A percentile compares a stretch with the other conserved stretches of the same genome.
Evolutionary conservation across 257 asterid genomes (phyloP).

Genomic region (Henckelia pumila): DNA sequence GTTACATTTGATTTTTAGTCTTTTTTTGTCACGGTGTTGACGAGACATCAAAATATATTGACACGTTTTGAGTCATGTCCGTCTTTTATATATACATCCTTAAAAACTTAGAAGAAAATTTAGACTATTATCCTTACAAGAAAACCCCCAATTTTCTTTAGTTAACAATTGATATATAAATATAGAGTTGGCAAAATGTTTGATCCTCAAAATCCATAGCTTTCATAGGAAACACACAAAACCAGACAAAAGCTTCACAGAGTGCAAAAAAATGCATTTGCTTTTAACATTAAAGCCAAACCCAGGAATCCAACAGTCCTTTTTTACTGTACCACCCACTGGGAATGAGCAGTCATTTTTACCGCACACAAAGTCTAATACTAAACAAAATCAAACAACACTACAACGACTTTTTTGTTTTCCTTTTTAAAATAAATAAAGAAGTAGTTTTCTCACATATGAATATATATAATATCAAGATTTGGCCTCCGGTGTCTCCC

Average conservation of each 20-base stretch:
- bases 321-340: conserved; percentile 24
- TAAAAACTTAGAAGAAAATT: no score
- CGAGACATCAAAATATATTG: no score
- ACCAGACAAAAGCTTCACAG: conserved; percentile 50
- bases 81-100: no score
- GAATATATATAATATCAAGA: conserved; percentile 23
- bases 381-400: conserved; percentile 4
- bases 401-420: conserved; percentile 10
- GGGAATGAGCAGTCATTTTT: conserved; percentile 34
- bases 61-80: no score
- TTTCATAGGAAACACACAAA: conserved; percentile 33
- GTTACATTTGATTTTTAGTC: no score
- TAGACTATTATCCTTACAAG: no score
- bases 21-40: no score
- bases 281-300: conserved; percentile 45
- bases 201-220: conserved; percentile 33
- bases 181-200: conserved; percentile 7
- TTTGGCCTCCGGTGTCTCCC: conserved; percentile 40
- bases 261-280: conserved; percentile 31
- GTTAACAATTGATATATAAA: no score
- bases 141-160: no score
- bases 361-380: conserved; percentile 18
- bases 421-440: no score
- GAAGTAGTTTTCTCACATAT: no score
- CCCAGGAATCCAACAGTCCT: conserved; percentile 47